A percentile compares a stretch with the other conserved stretches of the same genome.
phyloP scores from a whole-genome alignment of 169 alveolate species.

The Eimeria acervulina region DNA sequence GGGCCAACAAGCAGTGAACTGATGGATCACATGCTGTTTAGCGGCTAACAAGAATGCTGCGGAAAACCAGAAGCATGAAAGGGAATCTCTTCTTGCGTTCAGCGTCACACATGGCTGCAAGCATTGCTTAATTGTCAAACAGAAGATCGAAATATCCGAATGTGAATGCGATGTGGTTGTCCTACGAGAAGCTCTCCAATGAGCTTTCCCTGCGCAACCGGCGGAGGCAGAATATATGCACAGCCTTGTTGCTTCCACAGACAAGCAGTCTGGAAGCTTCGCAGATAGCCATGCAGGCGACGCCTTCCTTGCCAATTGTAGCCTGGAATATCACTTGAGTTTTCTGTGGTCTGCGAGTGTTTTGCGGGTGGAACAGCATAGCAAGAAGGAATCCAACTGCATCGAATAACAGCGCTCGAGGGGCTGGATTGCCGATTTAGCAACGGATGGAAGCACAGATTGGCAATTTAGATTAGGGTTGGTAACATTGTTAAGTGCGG shows the following conservation, averaged over 20 bases:
- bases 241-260: conserved; percentile 56
- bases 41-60: too few relatives aligned
- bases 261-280: conserved; percentile 63
- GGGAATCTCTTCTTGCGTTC: not conserved
- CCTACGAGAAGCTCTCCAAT: conserved; percentile 36
- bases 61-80: too few relatives aligned
- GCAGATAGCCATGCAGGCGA: conserved; percentile 57
- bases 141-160: not conserved
- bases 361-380: not conserved
- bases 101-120: not conserved
- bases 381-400: not conserved
- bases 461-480: not conserved
- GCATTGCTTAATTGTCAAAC: not conserved
- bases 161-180: not conserved
- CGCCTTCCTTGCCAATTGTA: conserved; percentile 41
- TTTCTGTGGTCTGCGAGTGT: conserved; percentile 3
- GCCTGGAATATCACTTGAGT: conserved; percentile 64
- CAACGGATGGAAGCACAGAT: not conserved
- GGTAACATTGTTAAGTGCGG: not conserved
- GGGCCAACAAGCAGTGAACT: too few relatives aligned
- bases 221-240: conserved; percentile 67
- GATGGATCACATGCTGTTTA: too few relatives aligned
- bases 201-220: conserved; percentile 37
- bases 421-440: not conserved
- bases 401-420: not conserved